Evolutionary conservation across 495 filamentous ascomycete species (phyloP), one percentile per base, ranked within the genome.

Genomic region (Penicillium macrosclerotiorum): DNA sequence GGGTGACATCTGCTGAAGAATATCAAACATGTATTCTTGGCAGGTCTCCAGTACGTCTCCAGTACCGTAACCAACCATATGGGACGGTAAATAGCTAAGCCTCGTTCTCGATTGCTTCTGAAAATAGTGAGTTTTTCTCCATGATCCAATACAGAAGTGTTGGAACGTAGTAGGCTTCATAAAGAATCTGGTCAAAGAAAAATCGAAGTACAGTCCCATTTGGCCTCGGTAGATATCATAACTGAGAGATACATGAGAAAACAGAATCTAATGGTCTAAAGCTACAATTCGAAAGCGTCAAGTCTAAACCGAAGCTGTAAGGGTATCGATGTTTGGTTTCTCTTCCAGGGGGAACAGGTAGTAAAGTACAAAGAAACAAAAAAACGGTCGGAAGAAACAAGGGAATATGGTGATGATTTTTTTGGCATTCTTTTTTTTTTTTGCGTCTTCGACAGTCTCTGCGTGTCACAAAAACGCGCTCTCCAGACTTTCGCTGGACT

Each of bases 301-400:
- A 24, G 4, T 26, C 12, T 26, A 50, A 37, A 43, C 32, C 57
- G 51, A 63, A 63, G 57, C 52, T 68, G 62, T 49, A 62, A 70
- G 67, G 68, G 66, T 71, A 68, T 71, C 65, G 65, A 69, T 69
- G 59, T 65, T 35, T 65, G 60, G 58, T 18, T n/a, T 55, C 55
- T 63, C 62, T 57, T 52, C 34, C 44, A 50, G 17, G 36, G 26
- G 41, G 37, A 51, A 52, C 43, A 39, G 51, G 35, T 58, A 59
- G 31, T 57, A 55, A 54, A 59, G 56, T 60, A 65, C 50, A 57
- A 53, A 55, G 45, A 63, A 51, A 55, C 49, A 51, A 29, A 39
- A 39, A n/a, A n/a, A n/a, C n/a, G n/a, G n/a, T n/a, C 42, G 39
- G 45, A 41, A 44, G 39, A 52, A 60, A 38, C 12, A 38, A 12